Evolutionary conservation across 2,329 filamentous ascomycete genomes (phyloP).

Genomic region (Leptographium galeiforme): DNA sequence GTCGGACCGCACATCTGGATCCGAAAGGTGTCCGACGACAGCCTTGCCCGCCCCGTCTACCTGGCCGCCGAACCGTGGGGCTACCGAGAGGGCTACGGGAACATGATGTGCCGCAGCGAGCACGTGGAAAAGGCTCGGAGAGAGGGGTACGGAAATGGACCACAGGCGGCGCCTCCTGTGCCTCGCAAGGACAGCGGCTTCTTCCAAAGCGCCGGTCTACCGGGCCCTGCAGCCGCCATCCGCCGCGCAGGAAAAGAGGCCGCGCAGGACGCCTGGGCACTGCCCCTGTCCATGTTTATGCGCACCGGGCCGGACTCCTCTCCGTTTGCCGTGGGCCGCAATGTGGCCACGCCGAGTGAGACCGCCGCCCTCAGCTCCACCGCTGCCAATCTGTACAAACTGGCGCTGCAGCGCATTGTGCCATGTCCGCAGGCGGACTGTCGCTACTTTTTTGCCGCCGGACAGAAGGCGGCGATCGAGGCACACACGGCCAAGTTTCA

Average conservation of each 20-base stretch:
- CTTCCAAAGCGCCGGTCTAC: neutral
- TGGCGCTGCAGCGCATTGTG: neutral
- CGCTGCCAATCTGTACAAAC: neutral
- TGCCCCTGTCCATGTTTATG: neutral
- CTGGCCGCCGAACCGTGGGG: neutral
- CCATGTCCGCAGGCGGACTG: neutral
- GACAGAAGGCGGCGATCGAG: neutral
- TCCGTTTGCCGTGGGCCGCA: neutral
- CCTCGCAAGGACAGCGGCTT: neutral
- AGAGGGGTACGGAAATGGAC: too few species aligned
- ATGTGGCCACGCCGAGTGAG: constrained; percentile 1
- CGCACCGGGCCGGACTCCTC: neutral
- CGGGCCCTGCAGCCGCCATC: neutral
- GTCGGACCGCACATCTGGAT: neutral
- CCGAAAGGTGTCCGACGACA: neutral
- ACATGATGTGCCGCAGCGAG: neutral
- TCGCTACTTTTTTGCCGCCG: neutral
- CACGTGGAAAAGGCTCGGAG: neutral
- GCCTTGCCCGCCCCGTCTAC: neutral
- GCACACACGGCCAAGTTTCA: neutral
- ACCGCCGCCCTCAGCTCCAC: neutral
- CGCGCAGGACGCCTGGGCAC: neutral
- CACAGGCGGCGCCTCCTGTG: neutral
- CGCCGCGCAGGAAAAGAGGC: too few species aligned
- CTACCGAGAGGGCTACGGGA: neutral